phyloP scores from a whole-genome alignment of 2,329 filamentous ascomycete species.

The Clonostachys rhizophaga region DNA sequence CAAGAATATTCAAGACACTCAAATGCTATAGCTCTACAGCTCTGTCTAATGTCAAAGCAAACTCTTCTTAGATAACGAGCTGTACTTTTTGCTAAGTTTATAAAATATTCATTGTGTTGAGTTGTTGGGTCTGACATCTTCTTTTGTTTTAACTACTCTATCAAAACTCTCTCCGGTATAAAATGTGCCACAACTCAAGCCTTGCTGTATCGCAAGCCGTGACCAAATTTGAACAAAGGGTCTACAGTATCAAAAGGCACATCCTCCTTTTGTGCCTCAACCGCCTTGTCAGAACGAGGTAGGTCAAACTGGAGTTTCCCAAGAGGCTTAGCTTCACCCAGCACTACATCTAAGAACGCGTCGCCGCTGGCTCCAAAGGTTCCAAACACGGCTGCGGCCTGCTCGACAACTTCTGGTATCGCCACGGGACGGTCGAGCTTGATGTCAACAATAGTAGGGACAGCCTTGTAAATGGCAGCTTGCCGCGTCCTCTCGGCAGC shows the following conservation, averaged over 20 bases:
- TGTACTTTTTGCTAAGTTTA: no score
- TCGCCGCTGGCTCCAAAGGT: slow-evolving; percentile 29
- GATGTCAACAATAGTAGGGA: slow-evolving; percentile 34
- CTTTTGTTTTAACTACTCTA: no score
- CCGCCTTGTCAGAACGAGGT: slow-evolving; percentile 35
- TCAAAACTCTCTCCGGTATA: no score
- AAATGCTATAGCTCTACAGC: no score
- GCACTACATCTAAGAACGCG: slow-evolving; percentile 36
- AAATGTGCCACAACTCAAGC: no score
- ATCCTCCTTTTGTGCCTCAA: slow-evolving; percentile 20
- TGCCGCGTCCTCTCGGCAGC: slow-evolving; percentile 13
- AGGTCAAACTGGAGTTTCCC: slow-evolving; percentile 29
- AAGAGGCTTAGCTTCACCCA: slow-evolving; percentile 18
- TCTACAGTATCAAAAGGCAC: slow-evolving; percentile 18
- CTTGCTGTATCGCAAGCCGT: slow-evolving; percentile 22
- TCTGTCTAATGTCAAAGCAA: no score
- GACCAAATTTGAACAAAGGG: slow-evolving; percentile 20
- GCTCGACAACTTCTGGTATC: slow-evolving; percentile 31
- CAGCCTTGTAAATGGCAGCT: slow-evolving; percentile 23
- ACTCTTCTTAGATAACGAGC: no score
- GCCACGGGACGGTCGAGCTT: slow-evolving; percentile 32
- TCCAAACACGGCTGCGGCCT: slow-evolving; percentile 27
- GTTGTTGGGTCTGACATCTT: no score
- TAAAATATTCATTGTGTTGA: no score
- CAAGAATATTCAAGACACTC: no score